Evolutionary conservation across 1,139 yeast species (phyloP).

Genomic region (Saccharomycopsis hybrid): DNA sequence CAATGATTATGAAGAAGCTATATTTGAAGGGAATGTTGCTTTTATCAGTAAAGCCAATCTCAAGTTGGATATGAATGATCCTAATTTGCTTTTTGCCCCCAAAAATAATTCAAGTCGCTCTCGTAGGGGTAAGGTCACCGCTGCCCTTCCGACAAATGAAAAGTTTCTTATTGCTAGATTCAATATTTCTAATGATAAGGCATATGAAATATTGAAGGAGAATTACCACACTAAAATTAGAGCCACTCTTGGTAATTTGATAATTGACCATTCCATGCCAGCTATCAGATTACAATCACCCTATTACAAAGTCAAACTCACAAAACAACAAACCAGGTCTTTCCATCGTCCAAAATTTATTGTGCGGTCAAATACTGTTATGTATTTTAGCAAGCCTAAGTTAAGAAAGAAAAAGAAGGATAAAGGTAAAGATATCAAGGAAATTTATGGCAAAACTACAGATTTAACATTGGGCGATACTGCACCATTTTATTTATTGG

Average conservation of each 20-base stretch:
- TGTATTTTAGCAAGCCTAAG: constrained; percentile 71
- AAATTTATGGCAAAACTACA: constrained; percentile 60
- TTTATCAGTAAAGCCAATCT: constrained; percentile 28
- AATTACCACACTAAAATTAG: constrained; percentile 90
- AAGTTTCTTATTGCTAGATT: constrained; percentile 46
- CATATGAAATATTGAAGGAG: constrained; percentile 74
- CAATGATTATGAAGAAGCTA: constrained; percentile 68
- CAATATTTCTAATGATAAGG: constrained; percentile 82
- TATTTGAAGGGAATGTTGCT: constrained; percentile 65
- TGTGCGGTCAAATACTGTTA: constrained; percentile 70
- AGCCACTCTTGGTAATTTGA: constrained; percentile 85
- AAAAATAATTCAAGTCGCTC: constrained; percentile 22
- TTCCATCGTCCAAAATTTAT: constrained; percentile 77
- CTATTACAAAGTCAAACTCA: constrained; percentile 73
- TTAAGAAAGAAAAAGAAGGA: constrained; percentile 86
- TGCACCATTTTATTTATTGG: constrained; percentile 70
- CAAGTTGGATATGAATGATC: constrained; percentile 81
- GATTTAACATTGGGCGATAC: constrained; percentile 85
- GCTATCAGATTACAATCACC: constrained; percentile 87
- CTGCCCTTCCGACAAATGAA: constrained; percentile 44
- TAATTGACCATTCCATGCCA: constrained; percentile 87
- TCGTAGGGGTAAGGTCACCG: constrained; percentile 26
- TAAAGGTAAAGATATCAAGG: constrained; percentile 72
- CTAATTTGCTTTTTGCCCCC: constrained; percentile 57
- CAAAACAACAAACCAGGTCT: constrained; percentile 63